Conservation (phyloP, 1,139 yeast species). For the Blastobotrys arbuscula region DNA sequence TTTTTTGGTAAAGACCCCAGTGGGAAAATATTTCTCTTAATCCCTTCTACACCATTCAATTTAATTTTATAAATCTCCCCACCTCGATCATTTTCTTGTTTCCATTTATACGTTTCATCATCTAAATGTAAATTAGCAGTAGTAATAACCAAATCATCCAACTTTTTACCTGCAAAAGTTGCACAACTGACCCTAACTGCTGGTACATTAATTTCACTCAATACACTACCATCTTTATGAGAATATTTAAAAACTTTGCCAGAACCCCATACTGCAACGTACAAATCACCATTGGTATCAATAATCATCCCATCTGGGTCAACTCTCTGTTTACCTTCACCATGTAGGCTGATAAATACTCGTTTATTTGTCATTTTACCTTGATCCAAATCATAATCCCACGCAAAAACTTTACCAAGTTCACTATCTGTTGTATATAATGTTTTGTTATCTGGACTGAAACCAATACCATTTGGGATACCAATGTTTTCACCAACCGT, state of each 20-base stretch:
- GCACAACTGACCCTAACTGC: slow-evolving; percentile 63
- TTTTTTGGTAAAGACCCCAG: not conserved
- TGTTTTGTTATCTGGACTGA: slow-evolving; percentile 45
- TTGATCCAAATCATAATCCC: slow-evolving; percentile 48
- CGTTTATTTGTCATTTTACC: slow-evolving; percentile 44
- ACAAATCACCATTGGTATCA: slow-evolving; percentile 57
- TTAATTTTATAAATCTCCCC: slow-evolving; percentile 43
- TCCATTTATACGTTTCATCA: slow-evolving; percentile 24
- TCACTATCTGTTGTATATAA: slow-evolving; percentile 73
- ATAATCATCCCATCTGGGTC: slow-evolving; percentile 80
- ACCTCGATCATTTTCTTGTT: slow-evolving; percentile 49
- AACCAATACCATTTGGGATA: slow-evolving; percentile 66
- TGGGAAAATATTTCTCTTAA: slow-evolving; percentile 12
- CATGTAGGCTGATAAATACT: slow-evolving; percentile 35
- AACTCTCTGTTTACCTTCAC: slow-evolving; percentile 58
- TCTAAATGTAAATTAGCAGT: slow-evolving; percentile 52
- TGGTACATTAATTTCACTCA: slow-evolving; percentile 54
- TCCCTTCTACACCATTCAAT: slow-evolving; percentile 19
- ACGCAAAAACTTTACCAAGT: slow-evolving; percentile 53
- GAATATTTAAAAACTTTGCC: slow-evolving; percentile 48
- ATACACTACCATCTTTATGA: slow-evolving; percentile 41
- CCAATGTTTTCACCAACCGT: slow-evolving; percentile 17
- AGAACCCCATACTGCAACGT: slow-evolving; percentile 64
- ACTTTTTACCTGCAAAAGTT: slow-evolving; percentile 58
- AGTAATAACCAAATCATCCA: slow-evolving; percentile 61